A percentile compares a stretch with the other conserved stretches of the same genome.
Evolutionary conservation across 495 filamentous ascomycete genomes (phyloP).

Genomic region (Podospora appendiculata): DNA sequence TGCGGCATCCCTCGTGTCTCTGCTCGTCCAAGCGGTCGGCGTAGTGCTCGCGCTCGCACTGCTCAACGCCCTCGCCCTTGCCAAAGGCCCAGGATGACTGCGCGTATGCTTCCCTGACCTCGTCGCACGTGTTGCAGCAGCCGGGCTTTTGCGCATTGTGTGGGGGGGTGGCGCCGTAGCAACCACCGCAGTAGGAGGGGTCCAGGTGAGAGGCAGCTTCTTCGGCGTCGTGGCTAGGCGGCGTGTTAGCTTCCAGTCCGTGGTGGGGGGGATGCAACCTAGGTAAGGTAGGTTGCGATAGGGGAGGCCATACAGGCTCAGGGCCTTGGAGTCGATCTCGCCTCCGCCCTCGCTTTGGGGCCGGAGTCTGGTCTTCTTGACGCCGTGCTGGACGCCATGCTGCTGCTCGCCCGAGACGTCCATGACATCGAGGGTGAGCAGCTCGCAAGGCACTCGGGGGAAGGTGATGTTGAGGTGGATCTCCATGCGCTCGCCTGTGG

Average conservation of each 20-base stretch:
- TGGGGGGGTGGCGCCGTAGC: slow-evolving; percentile 77
- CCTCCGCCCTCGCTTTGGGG: slow-evolving; percentile 64
- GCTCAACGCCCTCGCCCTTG: slow-evolving; percentile 83
- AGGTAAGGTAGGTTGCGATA: neutral
- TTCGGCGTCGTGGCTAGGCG: slow-evolving; percentile 46
- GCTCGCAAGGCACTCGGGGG: slow-evolving; percentile 86
- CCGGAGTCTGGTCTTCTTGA: slow-evolving; percentile 78
- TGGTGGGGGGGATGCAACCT: slow-evolving; percentile 1
- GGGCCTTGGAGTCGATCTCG: slow-evolving; percentile 64
- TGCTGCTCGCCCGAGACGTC: slow-evolving; percentile 97
- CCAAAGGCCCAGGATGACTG: slow-evolving; percentile 86
- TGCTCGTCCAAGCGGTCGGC: slow-evolving; percentile 77
- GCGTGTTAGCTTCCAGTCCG: neutral
- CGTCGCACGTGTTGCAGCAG: slow-evolving; percentile 95
- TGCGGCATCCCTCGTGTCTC: slow-evolving; percentile 84
- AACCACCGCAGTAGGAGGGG: slow-evolving; percentile 87
- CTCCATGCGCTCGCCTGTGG: slow-evolving; percentile 87
- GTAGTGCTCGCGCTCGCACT: slow-evolving; percentile 94
- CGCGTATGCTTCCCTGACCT: slow-evolving; percentile 92
- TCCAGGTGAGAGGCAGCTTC: slow-evolving; percentile 75
- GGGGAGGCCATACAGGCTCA: slow-evolving; percentile 57
- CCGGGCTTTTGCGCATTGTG: slow-evolving; percentile 60
- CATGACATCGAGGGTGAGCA: slow-evolving; percentile 96
- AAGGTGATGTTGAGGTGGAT: slow-evolving; percentile 98
- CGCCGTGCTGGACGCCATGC: slow-evolving; percentile 82